phyloP scores from a whole-genome alignment of 2,329 filamentous ascomycete genomes.

The Colletotrichum sidae region DNA sequence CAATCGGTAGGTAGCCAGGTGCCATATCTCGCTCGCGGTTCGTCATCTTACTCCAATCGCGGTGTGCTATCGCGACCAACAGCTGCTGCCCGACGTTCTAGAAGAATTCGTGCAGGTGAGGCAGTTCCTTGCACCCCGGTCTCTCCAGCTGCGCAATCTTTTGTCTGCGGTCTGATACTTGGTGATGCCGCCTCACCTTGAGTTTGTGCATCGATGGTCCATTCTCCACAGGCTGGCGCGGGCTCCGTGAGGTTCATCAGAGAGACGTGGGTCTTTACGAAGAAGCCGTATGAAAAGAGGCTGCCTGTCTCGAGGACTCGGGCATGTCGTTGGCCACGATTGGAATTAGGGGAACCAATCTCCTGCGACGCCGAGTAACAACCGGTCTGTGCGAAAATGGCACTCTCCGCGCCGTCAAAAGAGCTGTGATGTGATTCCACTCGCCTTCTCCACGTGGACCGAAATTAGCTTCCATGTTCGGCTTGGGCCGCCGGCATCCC shows the following conservation, averaged over 20 bases:
- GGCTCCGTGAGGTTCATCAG: slow-evolving; percentile 8
- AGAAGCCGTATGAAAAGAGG: neutral
- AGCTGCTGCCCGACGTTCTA: slow-evolving; percentile 21
- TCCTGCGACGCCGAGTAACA: slow-evolving; percentile 17
- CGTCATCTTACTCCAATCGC: slow-evolving; percentile 7
- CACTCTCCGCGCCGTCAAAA: slow-evolving; percentile 12
- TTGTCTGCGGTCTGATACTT: slow-evolving; percentile 3
- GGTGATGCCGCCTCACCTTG: too few relatives aligned
- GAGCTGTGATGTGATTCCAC: slow-evolving; percentile 23
- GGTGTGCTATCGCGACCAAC: neutral
- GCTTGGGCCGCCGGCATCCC: slow-evolving; percentile 3
- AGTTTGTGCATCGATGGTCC: too few relatives aligned
- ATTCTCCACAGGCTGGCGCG: neutral
- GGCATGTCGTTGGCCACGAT: neutral
- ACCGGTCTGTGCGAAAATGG: slow-evolving; percentile 16
- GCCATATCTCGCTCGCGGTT: slow-evolving; percentile 22
- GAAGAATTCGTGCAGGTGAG: slow-evolving; percentile 22
- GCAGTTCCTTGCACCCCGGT: slow-evolving; percentile 23
- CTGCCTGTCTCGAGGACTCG: neutral
- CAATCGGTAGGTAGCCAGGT: slow-evolving; percentile 29
- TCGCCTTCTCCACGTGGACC: slow-evolving; percentile 18
- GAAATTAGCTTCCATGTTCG: slow-evolving; percentile 21
- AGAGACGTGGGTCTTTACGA: neutral
- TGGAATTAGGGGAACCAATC: slow-evolving; percentile 23
- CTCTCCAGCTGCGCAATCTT: slow-evolving; percentile 23